phyloP scores from a whole-genome alignment of 768 basidiomycete genomes.

The Pleurotus giganteus region DNA sequence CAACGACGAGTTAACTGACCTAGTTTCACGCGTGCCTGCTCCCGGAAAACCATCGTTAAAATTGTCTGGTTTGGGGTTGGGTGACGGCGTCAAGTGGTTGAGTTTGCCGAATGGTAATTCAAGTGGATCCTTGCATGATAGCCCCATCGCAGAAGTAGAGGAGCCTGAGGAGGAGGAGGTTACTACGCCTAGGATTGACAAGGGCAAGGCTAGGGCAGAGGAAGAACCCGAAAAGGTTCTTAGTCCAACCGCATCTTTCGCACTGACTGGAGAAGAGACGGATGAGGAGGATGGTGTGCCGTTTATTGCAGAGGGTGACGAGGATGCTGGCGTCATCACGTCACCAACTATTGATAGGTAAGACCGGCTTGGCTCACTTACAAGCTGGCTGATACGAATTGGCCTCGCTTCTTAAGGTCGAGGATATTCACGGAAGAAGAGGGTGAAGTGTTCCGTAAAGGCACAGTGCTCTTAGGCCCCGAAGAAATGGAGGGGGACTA shows the following conservation, averaged over 20 bases:
- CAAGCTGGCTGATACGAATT: conserved; percentile 1
- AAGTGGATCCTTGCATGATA: conserved; percentile 8
- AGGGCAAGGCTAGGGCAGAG: conserved; percentile 74
- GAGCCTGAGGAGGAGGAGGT: conserved; percentile 29
- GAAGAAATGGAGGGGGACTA: conserved; percentile 91
- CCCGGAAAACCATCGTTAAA: conserved; percentile 36
- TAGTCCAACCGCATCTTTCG: conserved; percentile 52
- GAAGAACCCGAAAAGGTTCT: conserved; percentile 69
- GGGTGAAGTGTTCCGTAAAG: conserved; percentile 94
- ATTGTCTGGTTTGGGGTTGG: conserved; percentile 43
- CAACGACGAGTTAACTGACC: conserved; percentile 66
- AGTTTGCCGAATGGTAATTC: conserved; percentile 15
- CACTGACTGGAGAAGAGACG: conserved; percentile 43
- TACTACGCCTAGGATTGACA: conserved; percentile 67
- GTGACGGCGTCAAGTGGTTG: conserved; percentile 11
- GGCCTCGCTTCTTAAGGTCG: conserved; percentile 46
- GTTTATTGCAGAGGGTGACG: conserved; percentile 32
- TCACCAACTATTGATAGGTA: conserved; percentile 51
- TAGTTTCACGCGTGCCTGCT: conserved; percentile 49
- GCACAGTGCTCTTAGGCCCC: conserved; percentile 71
- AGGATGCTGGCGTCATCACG: conserved; percentile 16
- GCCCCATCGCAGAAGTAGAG: conserved; percentile 6
- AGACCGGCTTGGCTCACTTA: conserved; percentile 14
- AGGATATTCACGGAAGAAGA: conserved; percentile 90
- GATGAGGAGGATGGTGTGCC: conserved; percentile 43